These are phyloP conservation scores for Colletotrichum euphorbiae DNA, from an alignment of 2,329 filamentous ascomycete genomes.

Conservation along the genomic window DNA sequence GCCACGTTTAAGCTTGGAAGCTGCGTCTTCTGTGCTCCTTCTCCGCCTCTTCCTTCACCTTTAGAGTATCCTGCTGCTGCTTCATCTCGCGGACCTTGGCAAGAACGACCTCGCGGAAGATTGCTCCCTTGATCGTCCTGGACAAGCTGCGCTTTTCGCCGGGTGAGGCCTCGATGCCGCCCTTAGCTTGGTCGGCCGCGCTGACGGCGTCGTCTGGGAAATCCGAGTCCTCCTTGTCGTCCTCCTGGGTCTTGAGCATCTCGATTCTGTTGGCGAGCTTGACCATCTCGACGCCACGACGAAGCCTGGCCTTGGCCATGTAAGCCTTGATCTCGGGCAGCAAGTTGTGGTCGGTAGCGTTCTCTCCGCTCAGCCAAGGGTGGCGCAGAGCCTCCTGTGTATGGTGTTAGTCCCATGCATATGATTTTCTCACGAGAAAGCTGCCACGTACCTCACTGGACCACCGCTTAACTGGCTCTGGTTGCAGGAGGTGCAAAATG, in stretches of 20 bases:
- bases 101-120: conserved; percentile 94
- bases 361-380: conserved; percentile 90
- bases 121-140: conserved; percentile 71
- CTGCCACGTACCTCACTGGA: conserved; percentile 74
- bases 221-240: conserved; percentile 80
- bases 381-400: conserved; percentile 80
- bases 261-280: conserved; percentile 97
- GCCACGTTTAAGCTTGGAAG: conserved; percentile 42
- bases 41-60: conserved; percentile 70
- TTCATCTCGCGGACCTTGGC: conserved; percentile 95
- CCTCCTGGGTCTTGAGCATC: conserved; percentile 91
- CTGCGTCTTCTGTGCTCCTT: conserved; percentile 59
- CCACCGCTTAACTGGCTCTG: conserved; percentile 80
- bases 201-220: conserved; percentile 73
- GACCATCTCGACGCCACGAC: conserved; percentile 94
- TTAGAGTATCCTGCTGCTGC: conserved; percentile 81
- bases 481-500: conserved; percentile 83
- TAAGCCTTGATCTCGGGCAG: conserved; percentile 96
- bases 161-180: conserved; percentile 22
- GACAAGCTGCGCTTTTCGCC: conserved; percentile 56
- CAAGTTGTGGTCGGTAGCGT: conserved; percentile 94
- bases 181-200: conserved; percentile 60
- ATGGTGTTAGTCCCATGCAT: conserved; percentile 11
- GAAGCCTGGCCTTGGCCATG: conserved; percentile 90
- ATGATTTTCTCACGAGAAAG: background rate